Evolutionary conservation across 768 basidiomycete genomes (phyloP).

Genomic region (Xerocomus spinulosus): DNA sequence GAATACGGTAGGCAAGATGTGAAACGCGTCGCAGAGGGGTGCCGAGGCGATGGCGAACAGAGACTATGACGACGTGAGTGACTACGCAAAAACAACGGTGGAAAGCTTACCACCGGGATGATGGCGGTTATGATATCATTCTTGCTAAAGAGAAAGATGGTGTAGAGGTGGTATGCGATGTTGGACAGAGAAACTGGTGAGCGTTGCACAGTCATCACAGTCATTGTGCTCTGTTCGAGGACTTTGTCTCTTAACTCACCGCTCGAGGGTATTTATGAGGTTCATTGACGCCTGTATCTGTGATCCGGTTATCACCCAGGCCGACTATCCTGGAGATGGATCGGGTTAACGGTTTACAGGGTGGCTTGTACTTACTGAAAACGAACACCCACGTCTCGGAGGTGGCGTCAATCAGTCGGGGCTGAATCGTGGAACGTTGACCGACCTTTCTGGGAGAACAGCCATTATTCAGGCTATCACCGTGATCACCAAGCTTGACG

Average conservation of each 20-base stretch:
- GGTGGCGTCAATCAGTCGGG: neutral
- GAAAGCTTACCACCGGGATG: slow-evolving; percentile 40
- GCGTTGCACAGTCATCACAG: slow-evolving; percentile 20
- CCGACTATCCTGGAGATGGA: neutral
- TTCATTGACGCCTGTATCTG: no score
- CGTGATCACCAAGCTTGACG: no score
- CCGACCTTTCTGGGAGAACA: neutral
- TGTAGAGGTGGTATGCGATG: slow-evolving; percentile 23
- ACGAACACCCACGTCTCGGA: neutral
- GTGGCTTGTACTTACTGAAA: no score
- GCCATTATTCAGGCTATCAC: neutral
- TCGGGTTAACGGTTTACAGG: neutral
- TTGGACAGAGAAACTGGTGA: slow-evolving; percentile 5
- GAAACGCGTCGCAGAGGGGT: slow-evolving; percentile 20
- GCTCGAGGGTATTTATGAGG: neutral
- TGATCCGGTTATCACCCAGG: neutral
- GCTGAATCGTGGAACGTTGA: neutral
- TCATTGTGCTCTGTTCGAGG: no score
- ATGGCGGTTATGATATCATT: slow-evolving; percentile 45
- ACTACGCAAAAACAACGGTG: neutral
- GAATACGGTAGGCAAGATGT: slow-evolving; percentile 26
- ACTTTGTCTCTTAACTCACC: neutral
- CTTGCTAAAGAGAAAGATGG: slow-evolving; percentile 39
- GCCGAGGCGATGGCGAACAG: slow-evolving; percentile 33
- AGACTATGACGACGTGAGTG: slow-evolving; percentile 20